Percentiles rank a stretch among this genome's conserved stretches.
These are phyloP conservation scores for Psilocybe tampanensis DNA, from an alignment of 768 basidiomycete genomes.

Conservation along the genomic window DNA sequence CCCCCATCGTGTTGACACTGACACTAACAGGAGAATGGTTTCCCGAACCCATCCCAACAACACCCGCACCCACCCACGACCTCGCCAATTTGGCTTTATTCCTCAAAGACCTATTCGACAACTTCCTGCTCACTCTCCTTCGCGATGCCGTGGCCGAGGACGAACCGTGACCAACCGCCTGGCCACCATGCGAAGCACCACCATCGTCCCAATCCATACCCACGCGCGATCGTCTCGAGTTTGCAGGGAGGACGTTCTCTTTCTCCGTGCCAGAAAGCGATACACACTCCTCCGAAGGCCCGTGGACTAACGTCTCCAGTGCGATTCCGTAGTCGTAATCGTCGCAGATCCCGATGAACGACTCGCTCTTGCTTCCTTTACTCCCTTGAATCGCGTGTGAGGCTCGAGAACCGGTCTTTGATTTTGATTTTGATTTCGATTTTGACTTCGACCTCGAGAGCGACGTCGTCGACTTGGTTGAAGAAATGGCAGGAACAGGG, in stretches of 20 bases:
- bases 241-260: background rate
- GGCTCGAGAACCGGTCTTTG: too few species aligned
- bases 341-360: background rate
- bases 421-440: too few species aligned
- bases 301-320: background rate
- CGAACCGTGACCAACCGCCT: too few species aligned
- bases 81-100: background rate
- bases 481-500: background rate
- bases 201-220: too few species aligned
- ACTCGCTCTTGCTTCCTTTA: too few species aligned
- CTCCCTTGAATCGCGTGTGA: too few species aligned
- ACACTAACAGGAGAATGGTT: too few species aligned
- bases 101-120: background rate
- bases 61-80: background rate
- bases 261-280: background rate
- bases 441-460: too few species aligned
- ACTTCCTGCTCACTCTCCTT: background rate
- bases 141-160: too few species aligned
- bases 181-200: background rate
- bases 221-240: background rate
- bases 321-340: conserved; percentile 2
- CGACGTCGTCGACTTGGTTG: background rate
- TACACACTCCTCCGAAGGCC: background rate
- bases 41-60: background rate
- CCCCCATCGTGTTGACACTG: too few species aligned